Evolutionary conservation across 2,329 filamentous ascomycete species (phyloP).

Genomic region (Cladosporium austrohemisphaericum): DNA sequence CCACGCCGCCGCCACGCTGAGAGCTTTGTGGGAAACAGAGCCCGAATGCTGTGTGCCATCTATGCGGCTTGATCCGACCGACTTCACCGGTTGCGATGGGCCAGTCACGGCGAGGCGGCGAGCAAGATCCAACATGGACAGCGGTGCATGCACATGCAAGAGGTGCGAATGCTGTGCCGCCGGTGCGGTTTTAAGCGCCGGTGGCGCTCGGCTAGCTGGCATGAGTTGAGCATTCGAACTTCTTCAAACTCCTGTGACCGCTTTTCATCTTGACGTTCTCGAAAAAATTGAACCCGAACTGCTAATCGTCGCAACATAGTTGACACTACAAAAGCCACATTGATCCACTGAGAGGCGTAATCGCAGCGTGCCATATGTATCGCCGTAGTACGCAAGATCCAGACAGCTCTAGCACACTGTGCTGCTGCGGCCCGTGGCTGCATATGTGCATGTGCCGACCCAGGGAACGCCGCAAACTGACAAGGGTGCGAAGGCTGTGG

Average conservation of each 20-base stretch:
- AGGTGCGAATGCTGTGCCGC: conserved; percentile 2
- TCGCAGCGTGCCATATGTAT: too few relatives aligned
- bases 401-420: neutral
- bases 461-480: neutral
- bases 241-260: too few relatives aligned
- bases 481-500: neutral
- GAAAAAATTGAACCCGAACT: too few relatives aligned
- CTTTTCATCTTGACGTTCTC: too few relatives aligned
- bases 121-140: neutral
- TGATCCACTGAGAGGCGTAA: neutral
- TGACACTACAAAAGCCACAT: too few relatives aligned
- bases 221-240: too few relatives aligned
- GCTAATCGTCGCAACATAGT: neutral
- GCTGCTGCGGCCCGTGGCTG: conserved; percentile 6
- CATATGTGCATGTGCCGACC: conserved; percentile 2
- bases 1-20: too few relatives aligned
- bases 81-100: neutral
- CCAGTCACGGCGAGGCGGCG: neutral
- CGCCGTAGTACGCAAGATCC: neutral
- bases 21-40: too few relatives aligned
- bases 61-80: too few relatives aligned
- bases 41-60: neutral
- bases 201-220: neutral
- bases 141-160: neutral
- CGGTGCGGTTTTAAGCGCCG: conserved; percentile 9